A percentile compares a stretch with the other conserved stretches of the same genome.
phyloP scores from a whole-genome alignment of 73 alveolate species.

The Tetrahymena elliotti region DNA sequence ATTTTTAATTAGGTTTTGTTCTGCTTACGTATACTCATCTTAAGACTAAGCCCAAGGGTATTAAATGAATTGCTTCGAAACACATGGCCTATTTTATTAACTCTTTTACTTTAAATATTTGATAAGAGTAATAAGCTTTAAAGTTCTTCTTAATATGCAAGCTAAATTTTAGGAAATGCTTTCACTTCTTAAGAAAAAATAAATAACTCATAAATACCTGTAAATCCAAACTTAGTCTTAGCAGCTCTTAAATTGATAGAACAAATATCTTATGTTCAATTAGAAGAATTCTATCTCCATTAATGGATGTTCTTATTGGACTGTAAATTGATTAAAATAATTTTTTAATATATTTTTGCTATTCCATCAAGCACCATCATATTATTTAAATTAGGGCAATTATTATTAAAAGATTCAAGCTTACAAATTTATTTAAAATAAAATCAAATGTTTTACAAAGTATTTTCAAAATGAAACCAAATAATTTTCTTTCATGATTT shows the following conservation, averaged over 20 bases:
- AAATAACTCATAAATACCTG: not conserved
- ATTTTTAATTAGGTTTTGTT: not conserved
- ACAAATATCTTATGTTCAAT: not conserved
- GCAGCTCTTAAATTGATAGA: not conserved
- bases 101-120: not conserved
- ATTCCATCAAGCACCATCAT: not conserved
- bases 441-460: too few species aligned
- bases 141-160: not conserved
- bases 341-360: too few species aligned
- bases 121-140: not conserved
- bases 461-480: too few species aligned
- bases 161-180: not conserved
- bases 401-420: too few species aligned
- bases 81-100: not conserved
- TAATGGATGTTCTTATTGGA: not conserved
- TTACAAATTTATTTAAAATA: too few species aligned
- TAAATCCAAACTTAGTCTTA: not conserved
- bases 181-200: not conserved
- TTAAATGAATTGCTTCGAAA: not conserved
- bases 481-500: too few species aligned
- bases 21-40: not conserved
- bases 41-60: not conserved
- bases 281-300: not conserved
- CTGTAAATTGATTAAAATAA: not conserved
- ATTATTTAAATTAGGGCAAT: too few species aligned